Conservation (phyloP, 129 eudicot genomes). For the Tanacetum coccineum region DNA sequence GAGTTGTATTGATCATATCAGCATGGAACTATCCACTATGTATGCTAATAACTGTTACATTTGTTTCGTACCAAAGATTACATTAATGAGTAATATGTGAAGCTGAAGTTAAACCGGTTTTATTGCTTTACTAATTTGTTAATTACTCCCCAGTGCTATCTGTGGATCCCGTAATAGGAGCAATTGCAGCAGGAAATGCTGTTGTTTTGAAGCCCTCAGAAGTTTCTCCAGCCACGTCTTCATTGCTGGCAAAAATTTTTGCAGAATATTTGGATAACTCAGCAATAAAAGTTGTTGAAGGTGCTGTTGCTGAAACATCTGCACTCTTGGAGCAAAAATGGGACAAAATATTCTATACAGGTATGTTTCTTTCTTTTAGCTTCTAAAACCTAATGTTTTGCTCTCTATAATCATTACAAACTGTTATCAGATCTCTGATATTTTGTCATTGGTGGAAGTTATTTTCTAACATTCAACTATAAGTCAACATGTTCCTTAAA, state of each 20-base stretch:
- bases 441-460: conserved; percentile 1
- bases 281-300: conserved; percentile 82
- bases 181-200: conserved; percentile 95
- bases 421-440: neutral
- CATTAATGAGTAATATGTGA: too few relatives aligned
- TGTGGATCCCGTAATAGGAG: conserved; percentile 89
- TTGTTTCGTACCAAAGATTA: too few relatives aligned
- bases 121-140: conserved; percentile 1
- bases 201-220: conserved; percentile 90
- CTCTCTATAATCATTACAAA: neutral
- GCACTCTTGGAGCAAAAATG: conserved; percentile 83
- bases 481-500: neutral
- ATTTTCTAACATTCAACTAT: neutral
- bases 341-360: conserved; percentile 97
- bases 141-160: conserved; percentile 49
- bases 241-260: conserved; percentile 57
- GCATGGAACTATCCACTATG: conserved; percentile 96
- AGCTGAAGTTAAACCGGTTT: neutral
- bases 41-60: conserved; percentile 38
- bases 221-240: conserved; percentile 72
- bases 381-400: neutral
- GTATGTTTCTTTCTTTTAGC: conserved; percentile 25
- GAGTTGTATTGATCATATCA: conserved; percentile 76
- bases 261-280: conserved; percentile 70
- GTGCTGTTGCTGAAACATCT: conserved; percentile 74